phyloP scores from a whole-genome alignment of 2,329 filamentous ascomycete species.

The Fusarium xylarioides region DNA sequence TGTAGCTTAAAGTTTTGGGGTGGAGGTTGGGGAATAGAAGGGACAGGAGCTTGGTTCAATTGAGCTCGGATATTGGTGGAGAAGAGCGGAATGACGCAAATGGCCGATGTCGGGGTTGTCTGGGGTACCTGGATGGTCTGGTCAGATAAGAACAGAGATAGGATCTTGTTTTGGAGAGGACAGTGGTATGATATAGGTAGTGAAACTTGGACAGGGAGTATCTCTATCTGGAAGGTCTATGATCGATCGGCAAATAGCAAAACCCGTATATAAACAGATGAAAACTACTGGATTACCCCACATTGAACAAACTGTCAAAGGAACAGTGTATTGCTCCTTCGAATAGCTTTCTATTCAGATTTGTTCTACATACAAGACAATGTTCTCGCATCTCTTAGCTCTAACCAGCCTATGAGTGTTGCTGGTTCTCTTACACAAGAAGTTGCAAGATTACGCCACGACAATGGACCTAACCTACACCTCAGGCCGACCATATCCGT shows the following conservation, averaged over 20 bases:
- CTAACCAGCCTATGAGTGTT: background rate
- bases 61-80: constrained; percentile 26
- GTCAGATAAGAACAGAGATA: background rate
- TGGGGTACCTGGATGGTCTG: constrained; percentile 8
- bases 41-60: constrained; percentile 13
- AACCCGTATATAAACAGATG: background rate
- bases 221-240: background rate
- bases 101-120: constrained; percentile 28
- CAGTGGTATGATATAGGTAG: background rate
- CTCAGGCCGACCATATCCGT: too few relatives aligned
- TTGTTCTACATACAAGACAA: background rate
- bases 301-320: background rate
- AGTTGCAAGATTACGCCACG: background rate
- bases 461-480: background rate
- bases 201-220: background rate
- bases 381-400: accelerated
- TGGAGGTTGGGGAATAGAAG: constrained; percentile 9
- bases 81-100: constrained; percentile 25
- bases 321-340: background rate
- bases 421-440: background rate
- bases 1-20: constrained; percentile 5
- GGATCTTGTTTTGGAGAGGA: background rate
- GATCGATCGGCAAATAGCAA: background rate
- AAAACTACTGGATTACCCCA: background rate
- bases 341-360: accelerated